Evolutionary conservation across 2,329 filamentous ascomycete genomes (phyloP).

Genomic region (Colletotrichum sansevieriae): DNA sequence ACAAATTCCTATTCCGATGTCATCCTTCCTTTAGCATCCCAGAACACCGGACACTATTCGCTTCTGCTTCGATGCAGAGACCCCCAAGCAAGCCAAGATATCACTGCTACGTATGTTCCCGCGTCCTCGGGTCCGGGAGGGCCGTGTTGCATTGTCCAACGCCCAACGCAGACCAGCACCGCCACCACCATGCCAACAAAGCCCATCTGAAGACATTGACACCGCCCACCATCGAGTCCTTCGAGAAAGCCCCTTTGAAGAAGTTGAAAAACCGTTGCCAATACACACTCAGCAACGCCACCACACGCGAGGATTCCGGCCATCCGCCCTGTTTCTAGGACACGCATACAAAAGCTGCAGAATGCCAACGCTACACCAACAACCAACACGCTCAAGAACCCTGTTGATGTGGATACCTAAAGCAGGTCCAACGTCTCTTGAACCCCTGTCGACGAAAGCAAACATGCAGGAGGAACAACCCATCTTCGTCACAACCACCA

Average conservation of each 20-base stretch:
- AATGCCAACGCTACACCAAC: not conserved
- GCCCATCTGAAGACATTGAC: not conserved
- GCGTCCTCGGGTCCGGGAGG: conserved; percentile 3
- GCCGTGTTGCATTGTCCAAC: not conserved
- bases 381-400: not conserved
- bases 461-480: conserved; percentile 13
- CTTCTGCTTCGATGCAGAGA: too few relatives aligned
- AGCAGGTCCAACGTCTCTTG: not conserved
- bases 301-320: too few relatives aligned
- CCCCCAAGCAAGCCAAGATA: too few relatives aligned
- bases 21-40: not conserved
- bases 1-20: not conserved
- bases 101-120: not conserved
- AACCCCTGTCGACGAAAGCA: conserved; percentile 28
- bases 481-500: conserved; percentile 15
- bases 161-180: not conserved
- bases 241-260: conserved; percentile 20
- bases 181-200: not conserved
- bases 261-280: not conserved
- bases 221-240: not conserved
- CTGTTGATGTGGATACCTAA: conserved; percentile 8
- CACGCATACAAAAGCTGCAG: not conserved
- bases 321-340: not conserved
- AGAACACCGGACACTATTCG: too few relatives aligned
- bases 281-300: too few relatives aligned